These are phyloP conservation scores for Sporothrix sp. DNA, from an alignment of 2,329 filamentous ascomycete species.

Conservation along the genomic window DNA sequence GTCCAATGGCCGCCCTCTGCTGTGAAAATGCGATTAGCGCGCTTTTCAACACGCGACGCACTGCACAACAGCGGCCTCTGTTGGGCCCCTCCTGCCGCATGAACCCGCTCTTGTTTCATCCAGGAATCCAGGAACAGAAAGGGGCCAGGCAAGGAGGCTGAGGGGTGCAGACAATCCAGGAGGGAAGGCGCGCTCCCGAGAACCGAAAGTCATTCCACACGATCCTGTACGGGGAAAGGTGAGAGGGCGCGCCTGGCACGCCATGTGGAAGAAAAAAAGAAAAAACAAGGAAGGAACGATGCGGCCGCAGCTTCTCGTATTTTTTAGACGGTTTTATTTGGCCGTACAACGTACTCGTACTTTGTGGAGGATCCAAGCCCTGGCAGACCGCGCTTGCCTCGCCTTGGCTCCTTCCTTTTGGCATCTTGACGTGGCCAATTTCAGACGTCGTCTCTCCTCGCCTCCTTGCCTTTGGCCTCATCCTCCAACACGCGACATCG, in stretches of 20 bases:
- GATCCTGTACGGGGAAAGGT: too few relatives aligned
- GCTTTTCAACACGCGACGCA: too few relatives aligned
- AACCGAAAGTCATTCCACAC: not conserved
- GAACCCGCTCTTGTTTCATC: conserved; percentile 8
- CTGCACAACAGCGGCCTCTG: too few relatives aligned
- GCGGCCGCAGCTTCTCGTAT: not conserved
- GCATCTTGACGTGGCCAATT: not conserved
- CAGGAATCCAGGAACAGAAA: conserved; percentile 7
- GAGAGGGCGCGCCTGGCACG: not conserved
- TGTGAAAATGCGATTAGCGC: not conserved
- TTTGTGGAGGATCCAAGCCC: not conserved
- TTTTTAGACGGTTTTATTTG: not conserved
- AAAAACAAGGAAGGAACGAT: not conserved
- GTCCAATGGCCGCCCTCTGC: not conserved
- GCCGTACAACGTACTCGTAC: not conserved
- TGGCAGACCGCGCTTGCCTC: not conserved
- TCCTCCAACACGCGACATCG: too few relatives aligned
- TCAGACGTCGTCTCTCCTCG: not conserved
- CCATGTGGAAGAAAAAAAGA: not conserved
- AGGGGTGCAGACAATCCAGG: not conserved
- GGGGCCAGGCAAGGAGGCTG: not conserved
- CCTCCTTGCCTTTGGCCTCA: not conserved
- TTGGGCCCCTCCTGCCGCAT: conserved; percentile 3
- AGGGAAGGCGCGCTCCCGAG: not conserved
- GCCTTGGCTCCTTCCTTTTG: conserved; percentile 1